These are phyloP conservation scores for Candida coquimbonensis DNA, from an alignment of 805 yeast species.

Conservation along the genomic window DNA sequence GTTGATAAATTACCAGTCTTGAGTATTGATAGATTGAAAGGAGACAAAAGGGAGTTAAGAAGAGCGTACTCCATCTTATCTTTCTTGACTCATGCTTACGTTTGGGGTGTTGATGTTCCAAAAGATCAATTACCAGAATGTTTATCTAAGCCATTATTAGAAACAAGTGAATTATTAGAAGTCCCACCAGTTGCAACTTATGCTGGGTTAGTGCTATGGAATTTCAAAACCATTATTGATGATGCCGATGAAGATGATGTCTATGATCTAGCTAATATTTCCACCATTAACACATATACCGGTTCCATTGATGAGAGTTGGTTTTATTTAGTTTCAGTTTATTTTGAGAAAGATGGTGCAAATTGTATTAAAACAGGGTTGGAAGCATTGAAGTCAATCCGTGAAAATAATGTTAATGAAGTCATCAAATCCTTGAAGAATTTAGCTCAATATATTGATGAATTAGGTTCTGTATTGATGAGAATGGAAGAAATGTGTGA, in stretches of 20 bases:
- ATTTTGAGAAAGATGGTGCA: slow-evolving; percentile 79
- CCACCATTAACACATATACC: slow-evolving; percentile 78
- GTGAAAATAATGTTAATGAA: slow-evolving; percentile 34
- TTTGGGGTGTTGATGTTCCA: slow-evolving; percentile 74
- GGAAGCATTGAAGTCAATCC: slow-evolving; percentile 53
- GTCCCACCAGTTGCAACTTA: slow-evolving; percentile 86
- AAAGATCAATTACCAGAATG: slow-evolving; percentile 56
- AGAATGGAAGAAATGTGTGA: slow-evolving; percentile 91
- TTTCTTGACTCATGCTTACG: slow-evolving; percentile 80
- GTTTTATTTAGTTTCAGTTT: slow-evolving; percentile 87
- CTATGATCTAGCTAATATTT: slow-evolving; percentile 57
- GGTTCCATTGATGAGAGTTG: slow-evolving; percentile 90
- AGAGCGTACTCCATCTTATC: slow-evolving; percentile 78
- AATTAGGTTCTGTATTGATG: slow-evolving; percentile 64
- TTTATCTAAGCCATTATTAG: slow-evolving; percentile 64
- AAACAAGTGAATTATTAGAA: slow-evolving; percentile 50
- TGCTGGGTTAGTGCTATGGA: slow-evolving; percentile 86
- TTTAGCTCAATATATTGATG: slow-evolving; percentile 70
- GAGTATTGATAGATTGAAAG: slow-evolving; percentile 33
- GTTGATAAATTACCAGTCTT: slow-evolving; percentile 63
- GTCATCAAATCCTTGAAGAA: slow-evolving; percentile 46
- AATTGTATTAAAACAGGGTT: slow-evolving; percentile 60
- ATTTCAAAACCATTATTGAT: slow-evolving; percentile 60
- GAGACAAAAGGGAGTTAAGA: slow-evolving; percentile 46
- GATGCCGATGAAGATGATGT: slow-evolving; percentile 8